phyloP scores from a whole-genome alignment of 768 basidiomycete genomes.

The Collybia mongolica region DNA sequence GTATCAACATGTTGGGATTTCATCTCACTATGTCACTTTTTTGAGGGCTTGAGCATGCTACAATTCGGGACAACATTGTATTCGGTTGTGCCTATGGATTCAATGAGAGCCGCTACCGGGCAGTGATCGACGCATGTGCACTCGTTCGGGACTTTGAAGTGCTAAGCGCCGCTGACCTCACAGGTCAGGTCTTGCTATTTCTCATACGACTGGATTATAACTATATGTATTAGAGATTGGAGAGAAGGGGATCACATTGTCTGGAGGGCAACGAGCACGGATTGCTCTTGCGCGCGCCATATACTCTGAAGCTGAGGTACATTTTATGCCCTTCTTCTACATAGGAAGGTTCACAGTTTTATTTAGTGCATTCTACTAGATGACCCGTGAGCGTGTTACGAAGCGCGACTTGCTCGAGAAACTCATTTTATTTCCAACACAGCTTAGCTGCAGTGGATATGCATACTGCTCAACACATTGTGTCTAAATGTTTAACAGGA shows the following conservation, averaged over 20 bases:
- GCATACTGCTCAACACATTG: conserved; percentile 74
- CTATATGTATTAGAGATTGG: conserved; percentile 54
- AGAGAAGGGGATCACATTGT: conserved; percentile 75
- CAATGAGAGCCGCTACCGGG: conserved; percentile 63
- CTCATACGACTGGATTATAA: background rate
- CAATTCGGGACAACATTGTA: conserved; percentile 78
- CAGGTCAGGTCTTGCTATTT: conserved; percentile 39
- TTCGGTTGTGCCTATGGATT: conserved; percentile 64
- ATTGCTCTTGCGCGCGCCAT: conserved; percentile 77
- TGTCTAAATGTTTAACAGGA: conserved; percentile 62
- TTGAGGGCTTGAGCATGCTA: conserved; percentile 75
- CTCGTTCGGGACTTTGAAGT: conserved; percentile 67
- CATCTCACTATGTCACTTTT: conserved; percentile 7
- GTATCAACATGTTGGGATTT: conserved; percentile 14
- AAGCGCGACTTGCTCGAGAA: conserved; percentile 13
- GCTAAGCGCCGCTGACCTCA: conserved; percentile 75
- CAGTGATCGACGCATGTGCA: conserved; percentile 74
- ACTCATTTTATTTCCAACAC: conserved; percentile 2
- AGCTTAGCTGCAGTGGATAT: conserved; percentile 73
- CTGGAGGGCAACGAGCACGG: conserved; percentile 72
- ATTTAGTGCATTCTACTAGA: conserved; percentile 62
- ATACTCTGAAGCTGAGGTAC: conserved; percentile 66
- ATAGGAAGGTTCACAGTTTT: background rate
- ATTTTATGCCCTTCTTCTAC: conserved; percentile 6
- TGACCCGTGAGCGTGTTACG: conserved; percentile 54